Evolutionary conservation across 2,329 filamentous ascomycete species (phyloP), one percentile per base, ranked within the genome.

Genomic region (Bertia moriformis): DNA sequence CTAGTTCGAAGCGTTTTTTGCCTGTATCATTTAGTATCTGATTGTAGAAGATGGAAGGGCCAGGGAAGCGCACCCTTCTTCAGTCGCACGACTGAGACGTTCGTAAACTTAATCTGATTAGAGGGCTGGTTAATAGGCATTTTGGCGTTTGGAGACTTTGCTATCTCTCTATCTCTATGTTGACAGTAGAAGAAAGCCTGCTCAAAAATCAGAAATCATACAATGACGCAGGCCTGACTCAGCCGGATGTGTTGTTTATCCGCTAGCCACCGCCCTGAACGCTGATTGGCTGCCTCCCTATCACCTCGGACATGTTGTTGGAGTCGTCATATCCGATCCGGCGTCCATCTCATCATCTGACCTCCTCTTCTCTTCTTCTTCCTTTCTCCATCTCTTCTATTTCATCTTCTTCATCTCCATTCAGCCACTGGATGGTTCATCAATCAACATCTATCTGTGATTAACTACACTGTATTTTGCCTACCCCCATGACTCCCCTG

Each of bases 111-210:
- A 15, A 35, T 35, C 32, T 13, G 15, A 15, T 18, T 18, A 12
- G 32, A 13, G 32, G 32, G 32, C 15, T 35, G 32, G 15, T 35
- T 35, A 15, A 35, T 35, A 10, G 32, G 32, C 32, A 35, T 35
- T 17, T 7, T 35, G 32, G 7, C 24, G 10, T n/a, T n/a, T n/a
- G n/a, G n/a, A n/a, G n/a, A n/a, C n/a, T n/a, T n/a, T n/a, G n/a
- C n/a, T n/a, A n/a, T n/a, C n/a, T n/a, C n/a, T n/a, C 24, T 29
- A 29, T 29, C 24, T 29, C 10, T 29, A n/a, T n/a, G n/a, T n/a
- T n/a, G n/a, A n/a, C n/a, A n/a, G n/a, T n/a, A n/a, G n/a, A n/a
- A n/a, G n/a, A n/a, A n/a, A n/a, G n/a, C n/a, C n/a, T n/a, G n/a
- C n/a, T n/a, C n/a, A n/a, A n/a, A n/a, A n/a, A n/a, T n/a, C n/a